Evolutionary conservation across 805 yeast genomes (phyloP), one percentile per base, ranked within the genome.

Genomic region (Cyberlindnera nakhonratchasimensis): DNA sequence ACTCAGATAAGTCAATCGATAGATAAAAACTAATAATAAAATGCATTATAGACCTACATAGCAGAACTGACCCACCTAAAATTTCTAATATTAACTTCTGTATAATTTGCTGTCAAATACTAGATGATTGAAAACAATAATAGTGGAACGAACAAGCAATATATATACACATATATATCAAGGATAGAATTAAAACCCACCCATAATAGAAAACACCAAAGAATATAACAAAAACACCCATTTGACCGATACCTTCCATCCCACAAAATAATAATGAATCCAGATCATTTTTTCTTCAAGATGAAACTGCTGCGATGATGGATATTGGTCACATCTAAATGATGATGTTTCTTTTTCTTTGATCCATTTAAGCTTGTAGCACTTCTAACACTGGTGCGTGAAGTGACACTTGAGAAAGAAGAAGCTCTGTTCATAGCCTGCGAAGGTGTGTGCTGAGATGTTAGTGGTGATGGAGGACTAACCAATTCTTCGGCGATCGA

Each of bases 271-370:
- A 14, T 9, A 11, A 9, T 28, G n/a, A n/a, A n/a, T n/a, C n/a
- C 10, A 7, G 6, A 26, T 34, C 33, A 36, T 16, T 29, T 36
- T 34, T 40, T 40, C 33, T 41, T 42, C 33, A 21, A 20, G 20
- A 37, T 32, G 14, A 41, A 38, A 32, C 48, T 45, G 22, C 38
- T 16, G 34, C 36, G 48, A 28, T 38, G 42, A 18, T 45, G 48
- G 13, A 45, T 26, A 20, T 23, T 44, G 2, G 48, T 14, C 4
- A 57, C 50, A 30, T 55, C 59, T 42, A 57, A 36, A 40, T 58
- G 62, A 31, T 55, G 52, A 39, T 58, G 62, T 35, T 39, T 55
- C 32, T 40, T 51, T 23, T 35, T 53, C 24, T 34, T 44, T 2
- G 46, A 35, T 10, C 47, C 40, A 37, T 31, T 40, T 17, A 29